Evolutionary conservation across 2,329 filamentous ascomycete species (phyloP).

Genomic region (Neospermospora avenae): DNA sequence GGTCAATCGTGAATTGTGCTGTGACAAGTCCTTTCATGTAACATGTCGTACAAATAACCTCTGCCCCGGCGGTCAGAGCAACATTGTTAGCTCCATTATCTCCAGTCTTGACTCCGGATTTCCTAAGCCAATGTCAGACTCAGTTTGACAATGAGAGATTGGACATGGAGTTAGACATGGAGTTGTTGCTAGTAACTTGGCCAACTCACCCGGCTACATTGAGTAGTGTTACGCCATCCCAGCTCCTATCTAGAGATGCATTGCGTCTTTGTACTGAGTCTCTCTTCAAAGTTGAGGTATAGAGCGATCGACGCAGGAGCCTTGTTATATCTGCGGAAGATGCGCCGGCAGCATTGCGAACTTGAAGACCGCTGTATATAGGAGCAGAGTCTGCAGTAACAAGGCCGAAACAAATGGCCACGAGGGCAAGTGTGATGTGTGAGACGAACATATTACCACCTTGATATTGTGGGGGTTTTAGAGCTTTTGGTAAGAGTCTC

Average conservation of each 20-base stretch:
- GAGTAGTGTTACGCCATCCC: slow-evolving; percentile 40
- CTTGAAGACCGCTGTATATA: slow-evolving; percentile 18
- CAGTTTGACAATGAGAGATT: too few relatives aligned
- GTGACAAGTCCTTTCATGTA: slow-evolving; percentile 48
- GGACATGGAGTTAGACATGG: not conserved
- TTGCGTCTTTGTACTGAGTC: slow-evolving; percentile 30
- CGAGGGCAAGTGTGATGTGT: not conserved
- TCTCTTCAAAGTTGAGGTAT: slow-evolving; percentile 18
- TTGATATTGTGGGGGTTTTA: not conserved
- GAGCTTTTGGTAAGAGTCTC: not conserved
- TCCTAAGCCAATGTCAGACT: not conserved
- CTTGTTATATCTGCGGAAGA: not conserved
- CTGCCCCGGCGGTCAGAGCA: slow-evolving; percentile 32
- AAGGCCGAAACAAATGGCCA: not conserved
- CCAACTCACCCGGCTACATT: slow-evolving; percentile 28
- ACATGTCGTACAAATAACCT: slow-evolving; percentile 47
- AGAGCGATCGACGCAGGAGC: slow-evolving; percentile 18
- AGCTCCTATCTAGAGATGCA: slow-evolving; percentile 40
- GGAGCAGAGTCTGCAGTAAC: slow-evolving; percentile 5
- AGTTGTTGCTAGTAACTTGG: not conserved
- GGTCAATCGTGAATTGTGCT: slow-evolving; percentile 42
- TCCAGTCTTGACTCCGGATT: slow-evolving; percentile 2
- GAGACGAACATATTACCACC: not conserved
- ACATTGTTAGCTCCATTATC: slow-evolving; percentile 21
- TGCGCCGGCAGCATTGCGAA: slow-evolving; percentile 27